Conservation (phyloP, 148 eudicot genomes). For the Drosera capensis region DNA sequence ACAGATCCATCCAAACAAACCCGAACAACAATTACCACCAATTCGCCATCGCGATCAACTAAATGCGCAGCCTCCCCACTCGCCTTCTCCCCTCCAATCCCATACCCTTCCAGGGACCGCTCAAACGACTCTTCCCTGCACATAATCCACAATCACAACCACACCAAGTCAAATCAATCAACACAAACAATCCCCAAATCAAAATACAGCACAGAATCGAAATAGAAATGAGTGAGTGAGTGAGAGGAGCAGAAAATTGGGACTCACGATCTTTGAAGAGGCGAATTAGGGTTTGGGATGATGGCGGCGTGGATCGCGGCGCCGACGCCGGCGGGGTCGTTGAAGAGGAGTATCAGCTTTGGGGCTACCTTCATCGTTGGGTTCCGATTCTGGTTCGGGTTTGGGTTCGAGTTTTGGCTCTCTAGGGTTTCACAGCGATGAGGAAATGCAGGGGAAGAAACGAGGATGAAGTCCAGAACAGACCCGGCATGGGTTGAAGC, state of each 20-base stretch:
- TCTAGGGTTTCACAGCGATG: too few species aligned
- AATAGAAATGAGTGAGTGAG: too few species aligned
- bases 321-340: constrained; percentile 31
- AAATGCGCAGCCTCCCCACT: constrained; percentile 43
- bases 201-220: too few species aligned
- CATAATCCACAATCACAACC: neutral
- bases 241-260: too few species aligned
- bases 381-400: too few species aligned
- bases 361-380: too few species aligned
- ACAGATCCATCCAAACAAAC: too few species aligned
- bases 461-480: too few species aligned
- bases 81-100: constrained; percentile 40
- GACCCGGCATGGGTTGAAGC: too few species aligned
- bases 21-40: constrained; percentile 20
- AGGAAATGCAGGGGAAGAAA: too few species aligned
- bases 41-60: constrained; percentile 21
- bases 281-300: constrained; percentile 30
- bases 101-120: constrained; percentile 41
- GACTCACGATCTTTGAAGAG: constrained; percentile 25
- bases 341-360: constrained; percentile 35
- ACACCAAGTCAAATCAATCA: neutral
- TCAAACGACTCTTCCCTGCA: constrained; percentile 42
- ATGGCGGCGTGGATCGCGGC: constrained; percentile 34
- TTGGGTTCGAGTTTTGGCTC: too few species aligned
- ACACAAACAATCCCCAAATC: too few species aligned